Conservation (phyloP, 345 rosid species). For the Brassica carinata region DNA sequence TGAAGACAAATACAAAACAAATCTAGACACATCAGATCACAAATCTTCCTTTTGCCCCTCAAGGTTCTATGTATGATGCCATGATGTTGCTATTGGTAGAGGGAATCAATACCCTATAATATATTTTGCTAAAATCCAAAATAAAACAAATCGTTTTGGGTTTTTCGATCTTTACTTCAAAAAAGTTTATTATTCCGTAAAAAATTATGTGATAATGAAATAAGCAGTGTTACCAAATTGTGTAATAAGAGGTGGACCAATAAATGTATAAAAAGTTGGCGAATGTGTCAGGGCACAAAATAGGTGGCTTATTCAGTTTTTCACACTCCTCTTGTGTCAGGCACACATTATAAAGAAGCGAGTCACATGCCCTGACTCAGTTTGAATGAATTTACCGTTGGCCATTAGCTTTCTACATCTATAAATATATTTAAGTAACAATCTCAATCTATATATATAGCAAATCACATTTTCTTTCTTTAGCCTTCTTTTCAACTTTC, state of each 20-base stretch:
- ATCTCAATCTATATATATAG: constrained; percentile 25
- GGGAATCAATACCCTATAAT: constrained; percentile 32
- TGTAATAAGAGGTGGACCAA: constrained; percentile 37
- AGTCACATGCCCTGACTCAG: constrained; percentile 33
- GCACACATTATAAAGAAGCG: constrained; percentile 37
- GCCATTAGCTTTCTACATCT: constrained; percentile 11
- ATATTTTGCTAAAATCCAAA: constrained; percentile 22
- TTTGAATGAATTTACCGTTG: background rate
- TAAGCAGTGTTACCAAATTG: constrained; percentile 1
- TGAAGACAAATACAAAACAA: constrained; percentile 29
- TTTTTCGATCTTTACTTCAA: background rate
- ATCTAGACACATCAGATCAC: constrained; percentile 36
- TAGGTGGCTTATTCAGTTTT: constrained; percentile 38
- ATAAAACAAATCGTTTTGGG: background rate
- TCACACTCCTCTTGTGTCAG: constrained; percentile 42
- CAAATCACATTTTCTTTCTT: background rate
- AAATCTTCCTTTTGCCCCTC: constrained; percentile 33
- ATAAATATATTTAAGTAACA: constrained; percentile 20
- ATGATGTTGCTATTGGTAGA: constrained; percentile 34
- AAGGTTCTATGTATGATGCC: constrained; percentile 37
- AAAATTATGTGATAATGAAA: background rate
- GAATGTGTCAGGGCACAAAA: constrained; percentile 38
- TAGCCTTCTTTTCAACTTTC: background rate
- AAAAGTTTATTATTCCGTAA: constrained; percentile 8
- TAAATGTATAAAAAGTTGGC: constrained; percentile 25